Conservation (phyloP, 1,284 basidiomycete genomes). For the Cronartium quercuum region DNA sequence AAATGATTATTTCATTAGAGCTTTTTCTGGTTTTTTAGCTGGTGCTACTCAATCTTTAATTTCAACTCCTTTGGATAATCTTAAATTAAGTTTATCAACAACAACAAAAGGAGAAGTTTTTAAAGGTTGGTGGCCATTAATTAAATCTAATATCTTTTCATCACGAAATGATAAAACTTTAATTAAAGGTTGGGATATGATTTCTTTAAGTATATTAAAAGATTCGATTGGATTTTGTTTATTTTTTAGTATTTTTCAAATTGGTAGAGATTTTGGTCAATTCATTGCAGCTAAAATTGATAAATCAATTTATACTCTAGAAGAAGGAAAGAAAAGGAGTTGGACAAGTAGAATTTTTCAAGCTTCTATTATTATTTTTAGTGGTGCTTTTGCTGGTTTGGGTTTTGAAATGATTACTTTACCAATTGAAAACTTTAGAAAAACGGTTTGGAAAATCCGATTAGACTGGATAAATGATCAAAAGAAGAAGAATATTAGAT, state of each 20-base stretch:
- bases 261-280: slow-evolving; percentile 27
- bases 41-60: slow-evolving; percentile 20
- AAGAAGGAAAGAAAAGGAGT: neutral
- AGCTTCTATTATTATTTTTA: slow-evolving; percentile 16
- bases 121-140: slow-evolving; percentile 15
- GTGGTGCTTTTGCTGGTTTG: slow-evolving; percentile 23
- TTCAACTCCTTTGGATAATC: slow-evolving; percentile 25
- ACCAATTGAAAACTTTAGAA: slow-evolving; percentile 13
- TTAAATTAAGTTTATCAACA: slow-evolving; percentile 15
- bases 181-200: slow-evolving; percentile 6
- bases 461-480: slow-evolving; percentile 24
- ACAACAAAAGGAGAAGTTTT: too few species aligned
- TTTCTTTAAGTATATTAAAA: slow-evolving; percentile 11
- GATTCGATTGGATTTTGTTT: slow-evolving; percentile 21
- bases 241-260: slow-evolving; percentile 26
- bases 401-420: slow-evolving; percentile 15
- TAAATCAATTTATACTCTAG: slow-evolving; percentile 16
- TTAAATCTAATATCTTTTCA: slow-evolving; percentile 20
- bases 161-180: neutral
- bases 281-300: neutral
- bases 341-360: slow-evolving; percentile 27
- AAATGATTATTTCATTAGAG: slow-evolving; percentile 13
- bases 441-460: slow-evolving; percentile 14
- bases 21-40: slow-evolving; percentile 1
- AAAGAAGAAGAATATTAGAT: too few species aligned